phyloP scores from a whole-genome alignment of 805 yeast species.

The Ogataea polymorpha region DNA sequence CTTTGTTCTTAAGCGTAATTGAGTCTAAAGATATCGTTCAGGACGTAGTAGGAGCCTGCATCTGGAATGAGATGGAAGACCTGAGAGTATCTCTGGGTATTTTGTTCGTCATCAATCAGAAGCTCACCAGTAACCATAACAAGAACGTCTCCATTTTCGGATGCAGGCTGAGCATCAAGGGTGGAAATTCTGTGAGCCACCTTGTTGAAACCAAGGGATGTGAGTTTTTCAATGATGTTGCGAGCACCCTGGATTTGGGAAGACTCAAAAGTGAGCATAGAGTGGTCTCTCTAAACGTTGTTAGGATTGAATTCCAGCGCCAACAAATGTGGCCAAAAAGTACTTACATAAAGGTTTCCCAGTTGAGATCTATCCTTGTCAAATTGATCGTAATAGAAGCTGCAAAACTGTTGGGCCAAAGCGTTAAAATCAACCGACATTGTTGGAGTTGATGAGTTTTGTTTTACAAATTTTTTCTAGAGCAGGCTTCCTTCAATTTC shows the following conservation, averaged over 20 bases:
- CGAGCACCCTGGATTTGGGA: constrained; percentile 93
- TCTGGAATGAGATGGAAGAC: constrained; percentile 97
- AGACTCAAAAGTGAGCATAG: constrained; percentile 96
- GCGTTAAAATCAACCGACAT: constrained; percentile 37
- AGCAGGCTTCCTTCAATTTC: constrained; percentile 1
- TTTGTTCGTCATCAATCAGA: constrained; percentile 88
- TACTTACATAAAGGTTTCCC: constrained; percentile 75
- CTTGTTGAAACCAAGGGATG: constrained; percentile 84
- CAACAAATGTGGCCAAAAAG: not conserved
- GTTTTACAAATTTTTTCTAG: constrained; percentile 8
- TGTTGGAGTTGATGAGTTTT: not conserved
- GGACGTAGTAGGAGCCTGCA: constrained; percentile 84
- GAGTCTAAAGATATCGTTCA: constrained; percentile 95
- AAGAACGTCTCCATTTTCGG: constrained; percentile 86
- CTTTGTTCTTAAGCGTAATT: constrained; percentile 56
- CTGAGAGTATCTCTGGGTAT: constrained; percentile 95
- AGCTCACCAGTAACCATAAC: constrained; percentile 98
- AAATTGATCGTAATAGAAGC: constrained; percentile 92
- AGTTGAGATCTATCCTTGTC: constrained; percentile 89
- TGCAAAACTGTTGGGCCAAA: constrained; percentile 71
- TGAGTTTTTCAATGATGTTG: constrained; percentile 88
- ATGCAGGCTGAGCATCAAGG: constrained; percentile 96
- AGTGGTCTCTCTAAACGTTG: constrained; percentile 67
- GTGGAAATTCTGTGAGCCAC: constrained; percentile 93
- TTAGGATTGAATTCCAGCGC: constrained; percentile 4